Base-by-base conservation (phyloP, 345 rosid genomes). In the Syzygium oleosum region DNA sequence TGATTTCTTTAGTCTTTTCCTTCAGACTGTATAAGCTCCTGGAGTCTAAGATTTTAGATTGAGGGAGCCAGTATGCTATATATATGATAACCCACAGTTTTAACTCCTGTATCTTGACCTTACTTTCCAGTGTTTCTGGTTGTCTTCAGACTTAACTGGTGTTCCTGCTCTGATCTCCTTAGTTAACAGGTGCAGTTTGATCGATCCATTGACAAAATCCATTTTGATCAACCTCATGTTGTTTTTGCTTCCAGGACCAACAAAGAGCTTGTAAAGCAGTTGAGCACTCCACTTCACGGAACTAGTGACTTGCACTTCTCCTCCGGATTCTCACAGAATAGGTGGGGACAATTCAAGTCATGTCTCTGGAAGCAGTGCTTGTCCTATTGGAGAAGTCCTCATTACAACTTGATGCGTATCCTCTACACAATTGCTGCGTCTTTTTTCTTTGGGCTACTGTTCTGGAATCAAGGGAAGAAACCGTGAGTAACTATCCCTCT, bases 301-400 rank as follows among this genome's bases (percentile, higher is more conserved):
- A 94, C 96, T 38, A 93, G 65, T 58, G 97, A 93, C 27, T 83
- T 97, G 89, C 91, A 89, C 87, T 97, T 95, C 85, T 88, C 91
- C 13, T 92, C 93, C 84, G 91, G 89, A 12, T 96, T 90, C 88
- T 87, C 97, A 0, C 96, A 92, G 85, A 94, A 90, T 22, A 90
- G 92, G 55, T 93, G 95, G 97, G 98, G 87, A 80, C 99, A 95
- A 83, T 93, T 97, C 91, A 94, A 92, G 87, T 91, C 91, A 54
- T 95, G 97, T 90, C 80, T 97, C 16, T 95, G 99, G 99, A 97
- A 97, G 89, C 96, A 90, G 89, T 88, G 91, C 52, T 88, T 94
- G 56, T 94, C 99, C 51, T 94, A 97, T 58, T 97, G 99, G 98
- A 94, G 97, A 93, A 95, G 94, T 84, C 99, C 98, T 85, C 77